Percentiles rank a stretch among this genome's conserved stretches.
These are phyloP conservation scores for Nicotiana benthamiana DNA, from an alignment of 257 asterid genomes.

Conservation along the genomic window DNA sequence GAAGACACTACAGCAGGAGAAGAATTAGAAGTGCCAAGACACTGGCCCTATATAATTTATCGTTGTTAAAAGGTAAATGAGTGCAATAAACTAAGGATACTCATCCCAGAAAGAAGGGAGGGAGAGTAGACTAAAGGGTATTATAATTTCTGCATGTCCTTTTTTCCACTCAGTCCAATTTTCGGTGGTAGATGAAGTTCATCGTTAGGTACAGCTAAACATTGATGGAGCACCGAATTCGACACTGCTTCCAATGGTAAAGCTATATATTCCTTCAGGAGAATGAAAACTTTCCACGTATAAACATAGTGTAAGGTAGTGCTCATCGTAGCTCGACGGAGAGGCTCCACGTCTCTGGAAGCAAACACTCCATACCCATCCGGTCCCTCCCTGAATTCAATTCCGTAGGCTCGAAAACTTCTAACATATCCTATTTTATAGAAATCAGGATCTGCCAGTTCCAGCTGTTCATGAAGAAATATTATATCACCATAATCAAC, in stretches of 20 bases:
- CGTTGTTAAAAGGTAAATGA: background rate
- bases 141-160: background rate
- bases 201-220: background rate
- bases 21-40: background rate
- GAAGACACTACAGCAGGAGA: background rate
- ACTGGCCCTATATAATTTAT: background rate
- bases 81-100: background rate
- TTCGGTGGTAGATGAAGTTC: background rate
- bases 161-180: background rate
- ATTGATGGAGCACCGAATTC: background rate
- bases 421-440: conserved; percentile 85
- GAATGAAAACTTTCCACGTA: background rate
- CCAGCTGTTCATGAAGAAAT: conserved; percentile 41
- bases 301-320: conserved; percentile 7
- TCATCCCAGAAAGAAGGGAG: background rate
- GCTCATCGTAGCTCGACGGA: conserved; percentile 89
- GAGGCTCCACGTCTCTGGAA: conserved; percentile 86
- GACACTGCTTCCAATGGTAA: background rate
- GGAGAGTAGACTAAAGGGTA: background rate
- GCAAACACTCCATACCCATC: conserved; percentile 96
- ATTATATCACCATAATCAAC: conserved; percentile 7
- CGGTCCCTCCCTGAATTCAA: conserved; percentile 94
- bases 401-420: conserved; percentile 91
- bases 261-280: background rate
- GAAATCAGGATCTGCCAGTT: conserved; percentile 92